Evolutionary conservation across 257 asterid genomes (phyloP), one percentile per base, ranked within the genome.

Genomic region (Nyctanthes arbortristis): DNA sequence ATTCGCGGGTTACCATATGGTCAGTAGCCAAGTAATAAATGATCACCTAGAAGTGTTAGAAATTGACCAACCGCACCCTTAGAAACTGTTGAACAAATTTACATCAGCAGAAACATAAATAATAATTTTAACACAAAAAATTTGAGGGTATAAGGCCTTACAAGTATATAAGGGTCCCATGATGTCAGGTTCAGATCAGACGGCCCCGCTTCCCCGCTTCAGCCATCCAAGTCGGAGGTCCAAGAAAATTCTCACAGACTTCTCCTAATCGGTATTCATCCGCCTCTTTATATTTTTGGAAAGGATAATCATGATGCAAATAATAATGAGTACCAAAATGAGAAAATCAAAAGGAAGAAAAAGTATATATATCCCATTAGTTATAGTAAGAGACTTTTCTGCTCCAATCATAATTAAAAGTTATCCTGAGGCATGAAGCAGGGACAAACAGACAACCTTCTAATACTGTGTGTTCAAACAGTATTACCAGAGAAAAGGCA

Each of bases 221-320:
- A 24, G 76, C 74, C 94, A 91, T 91, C 67, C 99, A 97, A 27
- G 79, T 74, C 2, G 99, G 99, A 74, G 99, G 99, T 61, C 97
- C 99, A 68, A 94, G 95, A 81, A 91, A 94, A 81, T 81, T 89
- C 84, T 91, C 97, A 54, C 99, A 94, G 73, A 94, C 89, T 83
- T 94, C 99, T 64, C 97, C 82, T 75, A 94, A 61, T 28, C 99
- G 96, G 63, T 87, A 82, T 74, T 88, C 97, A 57, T 94, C 99
- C 54, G 95, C 91, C 77, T 91, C 99, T 77, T 97, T 94, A 82
- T 67, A 78, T 76, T 67, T 73, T 64, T 63, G 32, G 63, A 73
- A 63, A 11, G 20, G 61, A 22, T 75, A n/a, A 20, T 49, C 39
- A 75, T 49, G 25, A 28, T 68, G 31, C 64, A 16, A 61, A 59